These are phyloP conservation scores for Thielaviopsis ethacetica DNA, from an alignment of 2,329 filamentous ascomycete species.

Conservation along the genomic window DNA sequence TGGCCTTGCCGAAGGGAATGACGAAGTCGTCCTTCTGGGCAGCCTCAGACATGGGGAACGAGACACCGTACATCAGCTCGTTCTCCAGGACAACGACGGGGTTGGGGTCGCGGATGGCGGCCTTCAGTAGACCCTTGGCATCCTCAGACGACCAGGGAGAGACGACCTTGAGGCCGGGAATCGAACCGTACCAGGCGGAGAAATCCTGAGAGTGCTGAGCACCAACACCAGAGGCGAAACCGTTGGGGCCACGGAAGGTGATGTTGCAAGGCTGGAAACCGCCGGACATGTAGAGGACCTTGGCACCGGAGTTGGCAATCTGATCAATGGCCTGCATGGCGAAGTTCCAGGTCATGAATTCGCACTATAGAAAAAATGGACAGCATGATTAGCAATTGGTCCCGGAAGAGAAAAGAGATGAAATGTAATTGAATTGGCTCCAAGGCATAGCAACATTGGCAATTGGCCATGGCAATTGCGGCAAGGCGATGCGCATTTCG, in stretches of 20 bases:
- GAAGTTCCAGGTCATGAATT: constrained; percentile 99
- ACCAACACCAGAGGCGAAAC: constrained; percentile 86
- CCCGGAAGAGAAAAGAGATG: not conserved
- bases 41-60: constrained; percentile 93
- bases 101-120: constrained; percentile 95
- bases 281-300: constrained; percentile 99
- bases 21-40: constrained; percentile 95
- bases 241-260: constrained; percentile 98
- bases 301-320: constrained; percentile 96
- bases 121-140: constrained; percentile 94
- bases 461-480: not conserved
- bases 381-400: constrained; percentile 5
- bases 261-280: constrained; percentile 99
- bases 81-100: constrained; percentile 85
- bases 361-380: constrained; percentile 44
- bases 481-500: not conserved
- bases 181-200: constrained; percentile 96
- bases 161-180: constrained; percentile 94
- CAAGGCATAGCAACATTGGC: not conserved
- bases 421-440: not conserved
- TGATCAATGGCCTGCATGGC: constrained; percentile 99
- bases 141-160: constrained; percentile 93
- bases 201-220: constrained; percentile 99
- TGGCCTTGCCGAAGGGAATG: constrained; percentile 94
- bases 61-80: constrained; percentile 80